These are phyloP conservation scores for Ogataea pini DNA, from an alignment of 805 yeast genomes.

Conservation along the genomic window DNA sequence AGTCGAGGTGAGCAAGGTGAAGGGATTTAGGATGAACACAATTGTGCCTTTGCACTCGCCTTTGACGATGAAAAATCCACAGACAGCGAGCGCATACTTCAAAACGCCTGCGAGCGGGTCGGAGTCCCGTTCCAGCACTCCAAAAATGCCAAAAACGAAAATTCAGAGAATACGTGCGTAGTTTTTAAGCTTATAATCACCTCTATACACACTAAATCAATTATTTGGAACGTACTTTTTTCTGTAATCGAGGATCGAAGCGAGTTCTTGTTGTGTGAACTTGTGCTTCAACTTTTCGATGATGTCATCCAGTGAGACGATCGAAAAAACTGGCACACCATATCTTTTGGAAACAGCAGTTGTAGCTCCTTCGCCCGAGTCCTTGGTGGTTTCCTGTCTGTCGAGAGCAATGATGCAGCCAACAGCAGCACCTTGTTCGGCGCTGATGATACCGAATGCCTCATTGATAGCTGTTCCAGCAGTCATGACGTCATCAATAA, in stretches of 20 bases:
- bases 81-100: conserved; percentile 68
- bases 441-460: conserved; percentile 76
- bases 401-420: conserved; percentile 92
- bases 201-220: conserved; percentile 7
- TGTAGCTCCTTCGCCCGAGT: conserved; percentile 72
- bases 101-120: conserved; percentile 45
- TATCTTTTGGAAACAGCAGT: conserved; percentile 71
- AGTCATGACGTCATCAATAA: conserved; percentile 96
- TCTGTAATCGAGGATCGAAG: conserved; percentile 60
- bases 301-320: conserved; percentile 76
- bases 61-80: conserved; percentile 79
- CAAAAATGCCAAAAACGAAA: conserved; percentile 56
- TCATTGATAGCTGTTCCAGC: conserved; percentile 98
- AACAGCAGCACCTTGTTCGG: conserved; percentile 69
- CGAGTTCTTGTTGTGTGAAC: conserved; percentile 58
- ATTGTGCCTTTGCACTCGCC: conserved; percentile 88
- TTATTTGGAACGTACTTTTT: conserved; percentile 45
- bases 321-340: conserved; percentile 80
- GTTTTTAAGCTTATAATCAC: too few relatives aligned
- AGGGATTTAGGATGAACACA: conserved; percentile 81
- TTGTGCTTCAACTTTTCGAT: conserved; percentile 56
- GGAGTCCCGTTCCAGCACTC: conserved; percentile 21
- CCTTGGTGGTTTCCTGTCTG: conserved; percentile 86
- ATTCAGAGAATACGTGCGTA: conserved; percentile 55
- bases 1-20: conserved; percentile 69